These are phyloP conservation scores for Naganishia kalamii DNA, from an alignment of 768 basidiomycete species.

Conservation along the genomic window DNA sequence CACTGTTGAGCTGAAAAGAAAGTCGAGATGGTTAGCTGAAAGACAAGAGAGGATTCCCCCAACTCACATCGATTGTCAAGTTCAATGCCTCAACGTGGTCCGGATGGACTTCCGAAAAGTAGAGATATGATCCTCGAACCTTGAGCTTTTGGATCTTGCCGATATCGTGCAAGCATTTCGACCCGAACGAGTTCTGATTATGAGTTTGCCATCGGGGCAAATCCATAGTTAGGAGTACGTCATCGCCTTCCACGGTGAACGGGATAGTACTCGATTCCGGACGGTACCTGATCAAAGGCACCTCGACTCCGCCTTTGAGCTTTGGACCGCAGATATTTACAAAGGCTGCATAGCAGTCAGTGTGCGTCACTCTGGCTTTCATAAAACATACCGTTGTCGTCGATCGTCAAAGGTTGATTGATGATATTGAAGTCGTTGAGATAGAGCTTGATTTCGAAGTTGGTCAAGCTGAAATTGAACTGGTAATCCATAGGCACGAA, in stretches of 20 bases:
- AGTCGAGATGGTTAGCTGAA: conserved; percentile 17
- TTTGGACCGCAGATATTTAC: conserved; percentile 60
- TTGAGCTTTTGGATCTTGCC: conserved; percentile 57
- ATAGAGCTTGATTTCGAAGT: conserved; percentile 72
- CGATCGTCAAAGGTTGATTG: conserved; percentile 69
- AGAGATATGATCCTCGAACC: conserved; percentile 67
- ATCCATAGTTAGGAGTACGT: conserved; percentile 57
- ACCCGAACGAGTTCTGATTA: conserved; percentile 59
- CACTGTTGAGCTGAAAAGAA: conserved; percentile 50
- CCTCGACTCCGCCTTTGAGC: conserved; percentile 53
- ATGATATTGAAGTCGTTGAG: conserved; percentile 96
- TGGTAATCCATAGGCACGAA: conserved; percentile 78
- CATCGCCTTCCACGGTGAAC: conserved; percentile 59
- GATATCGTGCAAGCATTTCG: conserved; percentile 58
- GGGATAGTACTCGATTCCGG: conserved; percentile 63
- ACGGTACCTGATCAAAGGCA: conserved; percentile 67
- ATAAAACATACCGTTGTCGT: conserved; percentile 68
- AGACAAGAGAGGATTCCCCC: neutral
- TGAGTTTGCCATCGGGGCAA: conserved; percentile 90
- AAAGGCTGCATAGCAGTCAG: conserved; percentile 55
- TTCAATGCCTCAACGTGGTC: conserved; percentile 70
- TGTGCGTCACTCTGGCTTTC: neutral
- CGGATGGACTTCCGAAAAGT: conserved; percentile 60
- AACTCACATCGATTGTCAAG: conserved; percentile 50
- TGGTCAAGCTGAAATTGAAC: conserved; percentile 63